phyloP scores from a whole-genome alignment of 495 filamentous ascomycete species.

The Jackrogersella minutella region DNA sequence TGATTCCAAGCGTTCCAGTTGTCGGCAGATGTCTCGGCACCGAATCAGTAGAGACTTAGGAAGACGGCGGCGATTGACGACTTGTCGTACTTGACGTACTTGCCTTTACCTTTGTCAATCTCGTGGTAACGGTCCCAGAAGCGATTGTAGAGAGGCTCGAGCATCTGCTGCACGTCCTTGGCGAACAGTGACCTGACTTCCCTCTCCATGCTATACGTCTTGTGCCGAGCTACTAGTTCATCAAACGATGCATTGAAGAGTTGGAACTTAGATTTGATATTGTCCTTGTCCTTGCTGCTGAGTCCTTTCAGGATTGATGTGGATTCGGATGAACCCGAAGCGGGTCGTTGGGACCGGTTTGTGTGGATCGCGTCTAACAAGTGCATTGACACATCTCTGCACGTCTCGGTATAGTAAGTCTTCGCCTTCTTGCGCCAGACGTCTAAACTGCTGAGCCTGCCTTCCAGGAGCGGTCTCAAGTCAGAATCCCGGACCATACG shows the following conservation, averaged over 20 bases:
- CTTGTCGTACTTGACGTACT: constrained; percentile 98
- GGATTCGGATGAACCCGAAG: constrained; percentile 71
- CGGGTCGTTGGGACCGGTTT: constrained; percentile 70
- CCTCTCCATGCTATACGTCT: constrained; percentile 80
- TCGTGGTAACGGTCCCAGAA: constrained; percentile 99
- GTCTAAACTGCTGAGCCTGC: constrained; percentile 71
- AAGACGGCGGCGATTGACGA: constrained; percentile 65
- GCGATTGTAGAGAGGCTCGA: constrained; percentile 91
- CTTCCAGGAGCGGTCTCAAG: constrained; percentile 73
- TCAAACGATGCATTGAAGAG: constrained; percentile 93
- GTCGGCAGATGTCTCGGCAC: constrained; percentile 35
- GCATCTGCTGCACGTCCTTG: constrained; percentile 83
- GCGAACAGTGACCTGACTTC: constrained; percentile 82
- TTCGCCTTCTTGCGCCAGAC: constrained; percentile 86
- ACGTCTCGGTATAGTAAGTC: constrained; percentile 83
- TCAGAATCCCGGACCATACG: constrained; percentile 85
- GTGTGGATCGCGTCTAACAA: constrained; percentile 95
- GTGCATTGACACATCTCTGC: constrained; percentile 84
- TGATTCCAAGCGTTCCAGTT: constrained; percentile 8
- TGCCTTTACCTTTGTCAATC: constrained; percentile 93
- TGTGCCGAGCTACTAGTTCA: constrained; percentile 82
- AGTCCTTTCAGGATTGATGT: constrained; percentile 82
- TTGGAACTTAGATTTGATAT: constrained; percentile 92
- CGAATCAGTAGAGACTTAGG: constrained; percentile 53
- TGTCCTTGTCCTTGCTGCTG: constrained; percentile 88